These are phyloP conservation scores for Penicillium corylophilum DNA, from an alignment of 2,329 filamentous ascomycete genomes.

Conservation along the genomic window DNA sequence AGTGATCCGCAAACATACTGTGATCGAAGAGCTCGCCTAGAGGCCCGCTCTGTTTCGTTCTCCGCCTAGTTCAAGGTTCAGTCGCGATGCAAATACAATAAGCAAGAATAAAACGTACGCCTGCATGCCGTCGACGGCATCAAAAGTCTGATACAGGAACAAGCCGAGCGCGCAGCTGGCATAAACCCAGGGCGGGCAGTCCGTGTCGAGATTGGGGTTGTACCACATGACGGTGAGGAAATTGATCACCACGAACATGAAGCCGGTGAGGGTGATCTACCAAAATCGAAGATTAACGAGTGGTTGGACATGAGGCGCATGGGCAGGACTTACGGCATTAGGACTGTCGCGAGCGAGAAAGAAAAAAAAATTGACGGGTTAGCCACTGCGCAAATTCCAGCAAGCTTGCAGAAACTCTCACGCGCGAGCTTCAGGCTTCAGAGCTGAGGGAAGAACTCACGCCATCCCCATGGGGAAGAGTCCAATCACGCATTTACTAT, in stretches of 20 bases:
- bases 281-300: background rate
- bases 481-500: conserved; percentile 89
- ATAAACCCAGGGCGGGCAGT: conserved; percentile 95
- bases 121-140: conserved; percentile 92
- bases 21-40: conserved; percentile 97
- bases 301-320: background rate
- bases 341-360: conserved; percentile 34
- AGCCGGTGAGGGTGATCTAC: conserved; percentile 83
- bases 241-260: conserved; percentile 85
- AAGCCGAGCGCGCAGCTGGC: conserved; percentile 84
- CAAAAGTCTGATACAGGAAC: conserved; percentile 97
- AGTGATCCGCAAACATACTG: conserved; percentile 49
- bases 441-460: conserved; percentile 46
- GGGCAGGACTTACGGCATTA: conserved; percentile 46
- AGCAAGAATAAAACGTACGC: conserved; percentile 68
- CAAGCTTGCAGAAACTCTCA: background rate
- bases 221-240: conserved; percentile 93
- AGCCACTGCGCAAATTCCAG: background rate
- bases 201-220: conserved; percentile 86
- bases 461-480: conserved; percentile 97
- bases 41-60: conserved; percentile 88
- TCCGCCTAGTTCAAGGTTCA: conserved; percentile 55
- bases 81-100: background rate
- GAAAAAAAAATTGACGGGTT: conserved; percentile 4
- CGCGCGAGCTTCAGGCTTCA: conserved; percentile 5